Conservation (phyloP, 108 stramenopile genomes). For the Nitzschia sp. region DNA sequence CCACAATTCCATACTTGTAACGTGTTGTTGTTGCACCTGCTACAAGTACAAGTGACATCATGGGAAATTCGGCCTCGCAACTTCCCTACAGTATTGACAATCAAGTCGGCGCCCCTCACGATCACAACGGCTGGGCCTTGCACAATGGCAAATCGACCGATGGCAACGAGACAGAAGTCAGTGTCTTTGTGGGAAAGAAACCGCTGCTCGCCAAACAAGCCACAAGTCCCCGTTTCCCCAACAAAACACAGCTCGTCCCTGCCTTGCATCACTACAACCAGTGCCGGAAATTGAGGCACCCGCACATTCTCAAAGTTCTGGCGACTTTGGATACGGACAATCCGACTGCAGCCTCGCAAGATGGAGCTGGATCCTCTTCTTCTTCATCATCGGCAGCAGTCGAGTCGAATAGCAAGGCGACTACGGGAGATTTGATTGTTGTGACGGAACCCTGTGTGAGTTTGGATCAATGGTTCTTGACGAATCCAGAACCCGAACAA, state of each 20-base stretch:
- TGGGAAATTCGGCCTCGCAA: constrained; percentile 76
- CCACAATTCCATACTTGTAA: no score
- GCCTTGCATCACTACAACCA: constrained; percentile 83
- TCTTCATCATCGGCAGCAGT: constrained; percentile 18
- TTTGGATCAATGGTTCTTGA: constrained; percentile 61
- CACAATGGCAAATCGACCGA: constrained; percentile 64
- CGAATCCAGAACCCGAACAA: constrained; percentile 44
- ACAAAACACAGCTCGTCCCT: constrained; percentile 59
- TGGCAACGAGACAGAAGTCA: constrained; percentile 46
- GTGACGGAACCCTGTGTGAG: constrained; percentile 76
- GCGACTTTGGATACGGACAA: constrained; percentile 86
- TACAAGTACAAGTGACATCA: no score
- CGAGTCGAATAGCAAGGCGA: constrained; percentile 28
- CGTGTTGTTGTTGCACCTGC: no score
- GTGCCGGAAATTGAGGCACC: constrained; percentile 74
- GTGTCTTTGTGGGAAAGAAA: constrained; percentile 80
- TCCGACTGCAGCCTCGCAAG: constrained; percentile 44
- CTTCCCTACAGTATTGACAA: constrained; percentile 77
- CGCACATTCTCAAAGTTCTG: constrained; percentile 69
- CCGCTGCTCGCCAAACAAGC: constrained; percentile 54
- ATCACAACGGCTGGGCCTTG: constrained; percentile 73
- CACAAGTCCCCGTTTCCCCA: constrained; percentile 31
- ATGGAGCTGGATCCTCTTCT: constrained; percentile 17
- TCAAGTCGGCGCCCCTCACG: constrained; percentile 49
- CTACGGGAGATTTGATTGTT: constrained; percentile 77